Percentiles rank a stretch among this genome's conserved stretches.
These are phyloP conservation scores for Aphanomyces astaci DNA, from an alignment of 352 stramenopile genomes.

Conservation along the genomic window DNA sequence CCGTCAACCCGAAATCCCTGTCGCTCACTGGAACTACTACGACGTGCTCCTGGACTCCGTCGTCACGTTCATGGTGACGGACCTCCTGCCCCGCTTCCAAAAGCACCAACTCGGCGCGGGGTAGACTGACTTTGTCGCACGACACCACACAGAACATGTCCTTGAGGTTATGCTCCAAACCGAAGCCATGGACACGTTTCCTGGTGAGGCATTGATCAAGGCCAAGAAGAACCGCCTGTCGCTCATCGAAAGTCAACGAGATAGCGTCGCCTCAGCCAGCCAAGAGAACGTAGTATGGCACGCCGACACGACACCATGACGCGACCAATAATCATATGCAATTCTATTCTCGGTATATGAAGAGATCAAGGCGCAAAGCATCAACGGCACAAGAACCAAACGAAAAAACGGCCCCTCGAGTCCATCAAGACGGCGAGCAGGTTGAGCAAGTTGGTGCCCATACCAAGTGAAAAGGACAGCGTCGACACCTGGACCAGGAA, in stretches of 20 bases:
- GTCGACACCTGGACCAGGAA: not conserved
- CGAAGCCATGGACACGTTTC: not conserved
- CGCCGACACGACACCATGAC: not conserved
- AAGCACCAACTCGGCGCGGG: not conserved
- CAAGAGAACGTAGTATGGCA: not conserved
- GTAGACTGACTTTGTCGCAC: not conserved
- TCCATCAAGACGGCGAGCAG: not conserved
- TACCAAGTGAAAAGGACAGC: not conserved
- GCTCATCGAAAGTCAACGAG: not conserved
- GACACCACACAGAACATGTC: not conserved
- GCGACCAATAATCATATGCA: too few relatives aligned
- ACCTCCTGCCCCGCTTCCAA: slow-evolving; percentile 9
- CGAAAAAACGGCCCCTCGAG: not conserved
- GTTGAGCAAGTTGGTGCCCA: not conserved
- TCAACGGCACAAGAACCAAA: not conserved
- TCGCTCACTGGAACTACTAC: not conserved
- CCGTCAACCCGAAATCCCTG: not conserved
- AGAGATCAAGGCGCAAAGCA: not conserved
- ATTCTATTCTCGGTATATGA: not conserved
- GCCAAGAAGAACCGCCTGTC: not conserved
- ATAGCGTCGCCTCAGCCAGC: not conserved
- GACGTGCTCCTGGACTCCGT: not conserved
- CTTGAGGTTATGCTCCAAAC: slow-evolving; percentile 1
- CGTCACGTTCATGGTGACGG: not conserved
- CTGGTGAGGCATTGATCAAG: not conserved